Base-by-base conservation (phyloP, 306 rosid genomes). In the Dicorynia guianensis region DNA sequence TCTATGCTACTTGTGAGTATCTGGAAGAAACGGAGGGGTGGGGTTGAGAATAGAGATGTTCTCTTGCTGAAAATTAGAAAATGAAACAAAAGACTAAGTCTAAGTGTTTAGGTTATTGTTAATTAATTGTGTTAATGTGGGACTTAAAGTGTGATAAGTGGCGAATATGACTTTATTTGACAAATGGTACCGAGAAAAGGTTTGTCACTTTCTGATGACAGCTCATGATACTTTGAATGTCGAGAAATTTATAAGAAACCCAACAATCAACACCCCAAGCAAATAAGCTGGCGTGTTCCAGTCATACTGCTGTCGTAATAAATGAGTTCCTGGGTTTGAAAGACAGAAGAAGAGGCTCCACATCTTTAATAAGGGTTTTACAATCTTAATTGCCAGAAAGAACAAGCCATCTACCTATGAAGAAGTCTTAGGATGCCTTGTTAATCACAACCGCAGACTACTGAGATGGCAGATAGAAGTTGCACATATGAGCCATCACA, bases 61-160 rank as follows among this genome's bases (percentile, higher is more conserved):
- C 53, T 6, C 58, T 53, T 53, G 58, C 17, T 19, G 18, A 52
- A 12, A 25, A 1, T 25, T 25, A 25, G 30, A 25, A 25, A 25
- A 25, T 25, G 30, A 25, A 25, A 18, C 7, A 72, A 40, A 80
- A 4, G 15, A 61, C 30, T 3, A 59, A 73, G 50, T 49, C 48
- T 39, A 34, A 8, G 4, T 12, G 30, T 59, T 34, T 46, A 46
- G 14, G 5, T 49, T 25, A 25, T 25, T 25, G 43, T 54, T 59
- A 47, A 2, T 9, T 49, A 52, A 59, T 18, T 18, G 5, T 19
- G 2, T 25, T 34, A 34, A 61, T 35, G 8, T 74, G 11, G 43
- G 63, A 79, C 63, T 55, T 63, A 4, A 62, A 34, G 52, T 25
- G 25, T 52, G 53, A 74, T 34, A 67, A 8, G 19, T 35, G 35